Conservation (phyloP, 495 filamentous ascomycete genomes). For the Penicillium cosmopolitanum region DNA sequence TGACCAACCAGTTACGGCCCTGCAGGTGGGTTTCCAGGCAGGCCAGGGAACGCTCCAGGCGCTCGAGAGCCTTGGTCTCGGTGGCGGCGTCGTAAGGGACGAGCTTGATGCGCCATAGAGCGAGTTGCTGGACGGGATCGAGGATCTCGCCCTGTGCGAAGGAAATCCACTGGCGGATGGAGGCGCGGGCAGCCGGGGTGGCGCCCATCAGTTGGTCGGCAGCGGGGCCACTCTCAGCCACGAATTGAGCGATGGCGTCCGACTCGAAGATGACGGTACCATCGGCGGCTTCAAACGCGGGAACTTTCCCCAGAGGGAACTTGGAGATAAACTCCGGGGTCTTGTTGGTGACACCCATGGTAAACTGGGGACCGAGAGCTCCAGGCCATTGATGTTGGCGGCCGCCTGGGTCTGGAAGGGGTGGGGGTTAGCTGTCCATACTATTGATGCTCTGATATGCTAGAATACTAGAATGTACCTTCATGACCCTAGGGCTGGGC, state of each 20-base stretch:
- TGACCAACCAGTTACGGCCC: constrained; percentile 51
- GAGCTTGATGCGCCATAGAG: constrained; percentile 39
- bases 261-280: constrained; percentile 54
- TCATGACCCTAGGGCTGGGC: constrained; percentile 52
- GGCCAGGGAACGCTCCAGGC: constrained; percentile 40
- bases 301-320: constrained; percentile 65
- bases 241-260: constrained; percentile 58
- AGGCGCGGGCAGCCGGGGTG: constrained; percentile 48
- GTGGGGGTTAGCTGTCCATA: not conserved
- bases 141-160: constrained; percentile 52
- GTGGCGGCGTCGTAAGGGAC: constrained; percentile 37
- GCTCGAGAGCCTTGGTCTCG: constrained; percentile 32
- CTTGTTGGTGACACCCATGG: constrained; percentile 49
- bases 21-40: constrained; percentile 44
- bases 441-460: no score
- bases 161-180: constrained; percentile 54
- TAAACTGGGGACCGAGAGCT: constrained; percentile 47
- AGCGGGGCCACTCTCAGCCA: constrained; percentile 57
- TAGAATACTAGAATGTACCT: constrained; percentile 39
- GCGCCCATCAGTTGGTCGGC: constrained; percentile 53
- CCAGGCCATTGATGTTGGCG: constrained; percentile 57
- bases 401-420: constrained; percentile 48
- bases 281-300: constrained; percentile 58
- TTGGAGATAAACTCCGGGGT: constrained; percentile 59
- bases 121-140: constrained; percentile 30